These are phyloP conservation scores for Podila epicladia DNA, from an alignment of 192 early-diverging fungal genomes.

Conservation along the genomic window DNA sequence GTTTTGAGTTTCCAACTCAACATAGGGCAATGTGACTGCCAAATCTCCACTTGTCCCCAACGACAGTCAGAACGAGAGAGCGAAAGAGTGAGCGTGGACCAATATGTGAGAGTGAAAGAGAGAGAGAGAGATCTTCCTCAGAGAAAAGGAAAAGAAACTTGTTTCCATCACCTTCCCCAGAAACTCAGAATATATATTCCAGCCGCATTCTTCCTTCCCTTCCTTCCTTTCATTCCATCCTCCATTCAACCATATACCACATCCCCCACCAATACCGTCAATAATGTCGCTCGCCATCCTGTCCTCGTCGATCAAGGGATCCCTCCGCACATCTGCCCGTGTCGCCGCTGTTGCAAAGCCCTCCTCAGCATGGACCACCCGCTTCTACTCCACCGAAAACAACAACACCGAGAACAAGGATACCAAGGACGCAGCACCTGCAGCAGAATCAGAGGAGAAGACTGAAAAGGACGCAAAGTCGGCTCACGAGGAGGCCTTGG, in stretches of 20 bases:
- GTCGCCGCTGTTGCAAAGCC: constrained; percentile 1
- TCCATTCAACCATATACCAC: background rate
- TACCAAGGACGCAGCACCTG: constrained; percentile 24
- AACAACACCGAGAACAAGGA: constrained; percentile 39
- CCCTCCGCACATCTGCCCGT: background rate
- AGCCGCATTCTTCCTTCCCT: background rate
- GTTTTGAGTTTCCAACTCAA: no score
- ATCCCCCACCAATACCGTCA: background rate
- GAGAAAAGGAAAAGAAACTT: no score
- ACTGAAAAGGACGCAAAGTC: constrained; percentile 19
- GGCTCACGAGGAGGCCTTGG: constrained; percentile 52
- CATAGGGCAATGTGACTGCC: no score
- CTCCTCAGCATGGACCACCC: constrained; percentile 34
- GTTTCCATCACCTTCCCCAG: no score
- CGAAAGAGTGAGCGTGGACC: no score
- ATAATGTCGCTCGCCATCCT: constrained; percentile 5
- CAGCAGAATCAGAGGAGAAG: constrained; percentile 20
- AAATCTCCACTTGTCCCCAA: no score
- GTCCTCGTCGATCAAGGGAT: constrained; percentile 6
- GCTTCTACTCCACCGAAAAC: constrained; percentile 54
- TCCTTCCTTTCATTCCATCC: background rate
- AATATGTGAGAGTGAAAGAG: no score
- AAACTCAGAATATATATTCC: no score
- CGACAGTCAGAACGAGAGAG: no score
- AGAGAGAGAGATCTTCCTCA: no score